phyloP scores from a whole-genome alignment of 2,329 filamentous ascomycete genomes.

The Colletotrichum tanaceti region DNA sequence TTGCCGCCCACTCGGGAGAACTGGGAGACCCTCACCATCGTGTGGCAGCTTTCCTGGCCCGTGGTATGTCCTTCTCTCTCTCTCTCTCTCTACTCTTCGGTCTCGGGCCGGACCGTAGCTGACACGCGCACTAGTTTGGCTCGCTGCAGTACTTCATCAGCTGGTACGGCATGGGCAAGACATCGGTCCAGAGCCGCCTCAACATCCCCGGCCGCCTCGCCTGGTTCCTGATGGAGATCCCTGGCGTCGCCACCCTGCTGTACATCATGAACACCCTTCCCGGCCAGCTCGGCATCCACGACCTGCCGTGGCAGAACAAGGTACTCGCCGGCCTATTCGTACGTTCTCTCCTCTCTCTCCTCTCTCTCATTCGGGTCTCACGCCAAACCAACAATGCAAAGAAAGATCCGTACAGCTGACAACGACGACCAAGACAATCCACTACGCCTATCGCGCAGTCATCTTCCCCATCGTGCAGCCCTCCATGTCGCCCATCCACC shows the following conservation, averaged over 20 bases:
- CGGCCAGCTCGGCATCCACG: constrained; percentile 63
- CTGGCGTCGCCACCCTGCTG: constrained; percentile 79
- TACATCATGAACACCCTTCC: constrained; percentile 83
- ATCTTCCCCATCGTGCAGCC: constrained; percentile 85
- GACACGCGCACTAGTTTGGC: constrained; percentile 65
- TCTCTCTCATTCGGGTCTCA: no score
- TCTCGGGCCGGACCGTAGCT: no score
- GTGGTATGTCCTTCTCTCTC: constrained; percentile 54
- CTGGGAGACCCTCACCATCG: constrained; percentile 63
- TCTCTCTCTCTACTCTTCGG: neutral
- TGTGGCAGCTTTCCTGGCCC: constrained; percentile 66
- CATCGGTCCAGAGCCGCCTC: constrained; percentile 76
- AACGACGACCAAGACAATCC: constrained; percentile 68
- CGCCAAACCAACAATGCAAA: no score
- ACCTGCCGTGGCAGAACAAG: constrained; percentile 82
- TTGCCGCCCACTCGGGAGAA: constrained; percentile 68
- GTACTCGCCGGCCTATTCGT: constrained; percentile 77
- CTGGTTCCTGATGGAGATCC: constrained; percentile 90
- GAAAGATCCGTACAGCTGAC: constrained; percentile 1
- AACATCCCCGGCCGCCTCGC: constrained; percentile 91
- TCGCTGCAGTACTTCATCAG: constrained; percentile 79
- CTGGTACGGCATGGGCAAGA: constrained; percentile 95
- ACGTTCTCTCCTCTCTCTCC: constrained; percentile 43
- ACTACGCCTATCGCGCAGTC: constrained; percentile 92
- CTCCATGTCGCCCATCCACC: constrained; percentile 91